Evolutionary conservation across 768 basidiomycete species (phyloP).

Genomic region (Rubroboletus satanas): DNA sequence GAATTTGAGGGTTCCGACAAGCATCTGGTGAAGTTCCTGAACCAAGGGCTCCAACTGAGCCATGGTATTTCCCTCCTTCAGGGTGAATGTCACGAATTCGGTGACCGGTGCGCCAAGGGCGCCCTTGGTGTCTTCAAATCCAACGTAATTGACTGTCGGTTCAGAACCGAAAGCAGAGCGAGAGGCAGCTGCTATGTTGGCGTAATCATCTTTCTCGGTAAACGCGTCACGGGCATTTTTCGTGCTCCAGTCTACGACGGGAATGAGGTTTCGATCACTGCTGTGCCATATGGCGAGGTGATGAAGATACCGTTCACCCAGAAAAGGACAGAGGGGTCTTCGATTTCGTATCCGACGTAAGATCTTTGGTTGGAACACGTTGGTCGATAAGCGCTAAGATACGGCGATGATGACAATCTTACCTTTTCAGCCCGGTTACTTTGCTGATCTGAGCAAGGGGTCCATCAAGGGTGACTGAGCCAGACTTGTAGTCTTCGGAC

Average conservation of each 20-base stretch:
- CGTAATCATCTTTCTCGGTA: constrained; percentile 6
- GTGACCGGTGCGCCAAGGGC: constrained; percentile 27
- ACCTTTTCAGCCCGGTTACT: constrained; percentile 21
- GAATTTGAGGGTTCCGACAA: constrained; percentile 21
- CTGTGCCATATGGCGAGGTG: not conserved
- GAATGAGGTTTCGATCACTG: constrained; percentile 5
- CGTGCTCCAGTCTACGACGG: constrained; percentile 24
- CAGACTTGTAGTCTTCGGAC: constrained; percentile 21
- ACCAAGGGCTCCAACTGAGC: constrained; percentile 22
- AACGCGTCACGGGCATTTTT: constrained; percentile 18
- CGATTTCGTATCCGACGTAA: constrained; percentile 29
- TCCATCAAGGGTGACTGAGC: constrained; percentile 9
- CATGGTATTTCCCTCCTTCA: constrained; percentile 23
- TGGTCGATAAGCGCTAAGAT: constrained; percentile 5
- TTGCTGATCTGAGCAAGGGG: constrained; percentile 8
- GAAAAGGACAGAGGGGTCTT: constrained; percentile 26
- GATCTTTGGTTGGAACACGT: constrained; percentile 16
- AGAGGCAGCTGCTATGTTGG: not conserved
- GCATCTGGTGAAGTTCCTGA: constrained; percentile 16
- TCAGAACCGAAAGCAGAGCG: constrained; percentile 18
- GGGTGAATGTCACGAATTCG: constrained; percentile 33
- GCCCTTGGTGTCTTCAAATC: constrained; percentile 21
- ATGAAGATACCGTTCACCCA: constrained; percentile 20
- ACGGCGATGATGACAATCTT: not conserved
- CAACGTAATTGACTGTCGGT: constrained; percentile 13